phyloP scores from a whole-genome alignment of 306 rosid species.

The Inga leiocalycina region DNA sequence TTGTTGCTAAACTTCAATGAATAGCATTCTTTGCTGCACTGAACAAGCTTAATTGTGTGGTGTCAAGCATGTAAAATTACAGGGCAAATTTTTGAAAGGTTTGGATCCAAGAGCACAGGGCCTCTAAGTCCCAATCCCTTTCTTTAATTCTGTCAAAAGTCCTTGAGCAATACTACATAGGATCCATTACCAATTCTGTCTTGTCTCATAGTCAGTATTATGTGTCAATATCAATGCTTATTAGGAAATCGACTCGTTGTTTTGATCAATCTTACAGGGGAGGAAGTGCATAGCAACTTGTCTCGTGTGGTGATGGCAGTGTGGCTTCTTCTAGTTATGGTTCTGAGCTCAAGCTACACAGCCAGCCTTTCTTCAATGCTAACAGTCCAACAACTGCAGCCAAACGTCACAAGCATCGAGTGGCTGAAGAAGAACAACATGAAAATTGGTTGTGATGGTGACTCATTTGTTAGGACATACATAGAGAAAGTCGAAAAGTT shows the following conservation, averaged over 20 bases:
- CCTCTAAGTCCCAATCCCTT: not conserved
- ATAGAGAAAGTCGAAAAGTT: constrained; percentile 42
- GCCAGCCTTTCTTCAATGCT: constrained; percentile 77
- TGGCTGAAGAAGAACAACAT: constrained; percentile 39
- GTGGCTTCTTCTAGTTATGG: constrained; percentile 65
- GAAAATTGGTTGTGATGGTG: constrained; percentile 63
- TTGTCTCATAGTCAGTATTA: not conserved
- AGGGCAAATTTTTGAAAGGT: too few relatives aligned
- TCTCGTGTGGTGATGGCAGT: constrained; percentile 51
- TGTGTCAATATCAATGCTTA: not conserved
- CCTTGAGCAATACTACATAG: not conserved
- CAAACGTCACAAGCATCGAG: constrained; percentile 44
- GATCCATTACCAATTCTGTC: not conserved
- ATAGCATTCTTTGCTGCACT: too few relatives aligned
- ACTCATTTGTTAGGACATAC: constrained; percentile 55
- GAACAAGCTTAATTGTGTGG: too few relatives aligned
- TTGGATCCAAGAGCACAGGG: not conserved
- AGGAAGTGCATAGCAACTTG: constrained; percentile 49
- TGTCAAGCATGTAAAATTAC: too few relatives aligned
- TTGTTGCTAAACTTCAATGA: too few relatives aligned
- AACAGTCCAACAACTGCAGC: constrained; percentile 48
- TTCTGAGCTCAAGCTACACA: constrained; percentile 68
- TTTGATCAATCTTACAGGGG: constrained; percentile 44
- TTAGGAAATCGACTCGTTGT: not conserved
- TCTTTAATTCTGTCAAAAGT: not conserved